These are phyloP conservation scores for Penicillium steckii DNA, from an alignment of 495 filamentous ascomycete species.

Conservation along the genomic window DNA sequence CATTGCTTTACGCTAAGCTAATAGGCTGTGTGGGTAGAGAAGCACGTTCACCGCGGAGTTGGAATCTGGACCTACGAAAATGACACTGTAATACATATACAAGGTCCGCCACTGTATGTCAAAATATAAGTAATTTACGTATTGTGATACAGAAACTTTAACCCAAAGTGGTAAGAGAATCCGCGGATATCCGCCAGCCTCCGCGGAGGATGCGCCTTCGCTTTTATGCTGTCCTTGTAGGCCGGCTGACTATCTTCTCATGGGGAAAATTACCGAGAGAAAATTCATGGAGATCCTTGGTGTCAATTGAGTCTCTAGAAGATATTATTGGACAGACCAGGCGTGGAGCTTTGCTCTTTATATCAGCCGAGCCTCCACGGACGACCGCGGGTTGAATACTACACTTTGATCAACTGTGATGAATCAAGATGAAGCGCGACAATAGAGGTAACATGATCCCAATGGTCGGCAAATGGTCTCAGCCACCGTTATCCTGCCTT, in stretches of 20 bases:
- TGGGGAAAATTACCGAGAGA: neutral
- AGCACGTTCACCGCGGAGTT: neutral
- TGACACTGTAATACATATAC: neutral
- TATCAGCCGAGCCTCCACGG: constrained; percentile 3
- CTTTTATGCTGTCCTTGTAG: neutral
- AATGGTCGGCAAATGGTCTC: constrained; percentile 16
- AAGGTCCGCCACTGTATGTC: too few species aligned
- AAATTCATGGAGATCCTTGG: neutral
- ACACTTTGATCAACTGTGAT: neutral
- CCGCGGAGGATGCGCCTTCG: neutral
- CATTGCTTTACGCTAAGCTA: neutral
- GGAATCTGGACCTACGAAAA: neutral
- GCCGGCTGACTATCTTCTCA: neutral
- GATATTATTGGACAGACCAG: too few species aligned
- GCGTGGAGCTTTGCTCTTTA: neutral
- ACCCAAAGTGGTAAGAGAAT: neutral
- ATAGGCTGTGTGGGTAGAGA: neutral
- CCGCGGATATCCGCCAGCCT: constrained; percentile 13
- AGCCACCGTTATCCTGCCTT: constrained; percentile 20
- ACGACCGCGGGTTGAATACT: constrained; percentile 6
- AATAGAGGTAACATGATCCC: constrained; percentile 8
- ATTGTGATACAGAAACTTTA: neutral
- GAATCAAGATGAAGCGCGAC: constrained; percentile 22
- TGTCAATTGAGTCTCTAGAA: neutral
- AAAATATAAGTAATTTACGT: neutral